Conservation (phyloP, 306 rosid genomes). For the Delonix regia region DNA sequence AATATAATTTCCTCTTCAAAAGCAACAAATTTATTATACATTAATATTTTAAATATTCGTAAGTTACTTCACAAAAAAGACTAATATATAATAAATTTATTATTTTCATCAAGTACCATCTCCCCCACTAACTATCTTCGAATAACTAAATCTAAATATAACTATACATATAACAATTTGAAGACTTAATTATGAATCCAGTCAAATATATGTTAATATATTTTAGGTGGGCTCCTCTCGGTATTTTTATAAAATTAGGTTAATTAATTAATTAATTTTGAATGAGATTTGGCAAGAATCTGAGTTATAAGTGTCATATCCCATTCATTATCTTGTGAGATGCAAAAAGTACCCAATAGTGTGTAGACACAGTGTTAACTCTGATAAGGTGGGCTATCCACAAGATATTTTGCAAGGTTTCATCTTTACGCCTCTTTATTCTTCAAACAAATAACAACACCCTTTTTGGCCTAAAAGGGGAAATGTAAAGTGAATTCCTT, state of each 20-base stretch:
- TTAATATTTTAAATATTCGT: too few relatives aligned
- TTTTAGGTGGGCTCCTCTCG: too few relatives aligned
- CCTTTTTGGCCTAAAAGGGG: too few relatives aligned
- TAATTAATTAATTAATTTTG: background rate
- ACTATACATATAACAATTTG: too few relatives aligned
- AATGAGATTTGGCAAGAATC: background rate
- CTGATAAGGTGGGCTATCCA: constrained; percentile 13
- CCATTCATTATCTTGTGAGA: background rate
- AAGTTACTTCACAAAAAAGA: too few relatives aligned
- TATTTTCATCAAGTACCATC: too few relatives aligned
- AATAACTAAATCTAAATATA: too few relatives aligned
- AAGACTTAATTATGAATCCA: too few relatives aligned
- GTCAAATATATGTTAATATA: too few relatives aligned
- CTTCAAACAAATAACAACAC: background rate
- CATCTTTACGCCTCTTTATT: background rate
- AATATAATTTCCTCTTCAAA: background rate
- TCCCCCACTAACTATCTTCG: too few relatives aligned
- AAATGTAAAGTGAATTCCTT: background rate
- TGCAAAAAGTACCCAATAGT: background rate
- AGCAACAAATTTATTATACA: too few relatives aligned
- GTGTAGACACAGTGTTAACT: constrained; percentile 21
- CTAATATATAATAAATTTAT: too few relatives aligned
- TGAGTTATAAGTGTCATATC: constrained; percentile 1
- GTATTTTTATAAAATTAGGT: background rate
- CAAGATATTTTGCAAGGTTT: constrained; percentile 22